Percentiles rank a stretch among this genome's conserved stretches.
Conservation (phyloP, 345 rosid species). For the Adansonia digitata region DNA sequence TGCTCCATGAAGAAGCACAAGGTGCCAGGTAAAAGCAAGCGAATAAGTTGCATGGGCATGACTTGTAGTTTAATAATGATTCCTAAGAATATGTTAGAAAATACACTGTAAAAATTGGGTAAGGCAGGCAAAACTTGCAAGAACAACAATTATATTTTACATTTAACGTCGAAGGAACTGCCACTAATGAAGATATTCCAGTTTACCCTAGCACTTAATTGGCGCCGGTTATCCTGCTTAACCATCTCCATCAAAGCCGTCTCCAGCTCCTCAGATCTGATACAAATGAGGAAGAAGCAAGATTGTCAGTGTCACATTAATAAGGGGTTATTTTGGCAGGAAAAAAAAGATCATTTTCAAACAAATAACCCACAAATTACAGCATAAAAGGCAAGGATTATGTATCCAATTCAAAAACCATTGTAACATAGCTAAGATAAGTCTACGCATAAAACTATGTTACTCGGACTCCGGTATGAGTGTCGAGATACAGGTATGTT, state of each 20-base stretch:
- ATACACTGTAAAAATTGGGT: background rate
- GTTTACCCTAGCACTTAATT: slow-evolving; percentile 90
- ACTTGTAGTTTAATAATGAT: background rate
- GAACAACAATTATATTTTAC: background rate
- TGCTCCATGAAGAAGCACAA: background rate
- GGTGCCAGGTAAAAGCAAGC: background rate
- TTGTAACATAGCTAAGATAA: background rate
- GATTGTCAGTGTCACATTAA: slow-evolving; percentile 1
- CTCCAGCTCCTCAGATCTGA: slow-evolving; percentile 98
- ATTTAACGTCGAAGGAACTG: background rate
- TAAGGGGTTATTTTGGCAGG: background rate
- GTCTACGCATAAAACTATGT: background rate
- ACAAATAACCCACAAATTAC: background rate
- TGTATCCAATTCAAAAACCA: background rate
- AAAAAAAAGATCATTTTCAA: background rate
- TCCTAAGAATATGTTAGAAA: background rate
- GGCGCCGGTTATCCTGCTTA: slow-evolving; percentile 90
- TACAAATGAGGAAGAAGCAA: slow-evolving; percentile 15
- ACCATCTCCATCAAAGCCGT: slow-evolving; percentile 99
- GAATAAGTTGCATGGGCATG: background rate
- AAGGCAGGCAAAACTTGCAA: background rate
- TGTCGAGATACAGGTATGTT: too few species aligned
- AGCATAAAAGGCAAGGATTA: background rate
- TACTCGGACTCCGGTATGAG: too few species aligned
- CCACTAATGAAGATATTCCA: slow-evolving; percentile 1